Percentiles rank a stretch among this genome's conserved stretches.
Conservation (phyloP, 306 rosid species). For the Psophocarpus tetragonolobus region DNA sequence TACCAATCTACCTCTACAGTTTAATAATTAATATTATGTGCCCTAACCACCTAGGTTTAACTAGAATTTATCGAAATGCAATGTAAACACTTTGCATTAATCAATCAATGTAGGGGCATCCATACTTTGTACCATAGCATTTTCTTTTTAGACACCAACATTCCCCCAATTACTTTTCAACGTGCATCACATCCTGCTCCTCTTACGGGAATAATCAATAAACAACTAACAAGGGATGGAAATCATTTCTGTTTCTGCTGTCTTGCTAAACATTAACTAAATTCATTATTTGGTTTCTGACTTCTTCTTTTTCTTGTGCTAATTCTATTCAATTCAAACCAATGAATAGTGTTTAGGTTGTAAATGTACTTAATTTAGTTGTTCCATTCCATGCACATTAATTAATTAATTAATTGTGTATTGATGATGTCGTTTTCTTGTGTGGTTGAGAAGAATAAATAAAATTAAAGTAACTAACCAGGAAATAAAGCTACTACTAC, state of each 20-base stretch:
- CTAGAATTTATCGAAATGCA: neutral
- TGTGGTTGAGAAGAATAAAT: neutral
- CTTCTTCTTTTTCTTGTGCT: neutral
- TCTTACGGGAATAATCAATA: neutral
- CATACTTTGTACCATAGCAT: slow-evolving; percentile 7
- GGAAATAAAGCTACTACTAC: neutral
- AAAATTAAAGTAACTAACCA: slow-evolving; percentile 7
- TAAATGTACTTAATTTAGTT: neutral
- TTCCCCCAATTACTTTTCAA: slow-evolving; percentile 7
- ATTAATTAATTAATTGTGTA: slow-evolving; percentile 8
- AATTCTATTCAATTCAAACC: slow-evolving; percentile 8
- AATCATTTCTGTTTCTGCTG: slow-evolving; percentile 1
- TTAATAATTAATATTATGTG: neutral
- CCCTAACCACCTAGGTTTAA: neutral
- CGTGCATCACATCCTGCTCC: neutral
- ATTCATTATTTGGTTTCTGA: slow-evolving; percentile 13
- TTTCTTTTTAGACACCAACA: slow-evolving; percentile 21
- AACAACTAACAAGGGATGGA: neutral
- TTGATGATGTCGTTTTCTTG: slow-evolving; percentile 22
- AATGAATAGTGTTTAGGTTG: slow-evolving; percentile 17
- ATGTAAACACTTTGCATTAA: neutral
- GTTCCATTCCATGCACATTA: neutral
- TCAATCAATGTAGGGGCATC: neutral
- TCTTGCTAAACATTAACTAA: neutral
- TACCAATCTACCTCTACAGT: neutral